Base-by-base conservation (phyloP, 208 protist species). In the Trypanosoma avium region DNA sequence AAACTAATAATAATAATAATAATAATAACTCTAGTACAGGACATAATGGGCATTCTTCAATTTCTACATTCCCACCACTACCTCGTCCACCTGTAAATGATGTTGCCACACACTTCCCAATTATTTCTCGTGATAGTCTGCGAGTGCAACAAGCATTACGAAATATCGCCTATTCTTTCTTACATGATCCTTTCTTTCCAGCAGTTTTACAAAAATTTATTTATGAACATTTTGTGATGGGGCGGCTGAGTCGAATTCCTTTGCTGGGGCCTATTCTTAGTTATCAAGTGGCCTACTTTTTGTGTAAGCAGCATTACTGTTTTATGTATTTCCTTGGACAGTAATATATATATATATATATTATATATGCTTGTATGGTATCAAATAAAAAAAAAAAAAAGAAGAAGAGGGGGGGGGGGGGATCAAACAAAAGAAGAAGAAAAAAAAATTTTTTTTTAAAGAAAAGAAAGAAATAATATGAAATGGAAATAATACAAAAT, bases 131-230 rank as follows among this genome's bases (percentile, higher is more conserved):
- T 4, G 89, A 95, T 56, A 73, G 56, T 27, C 69, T 86, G 52
- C 86, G 89, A 0, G 58, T 86, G 10, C 83, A 91, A 61, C 76
- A 91, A 32, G 74, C 78, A n/a, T 43, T 79, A 57, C 80, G 81
- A 50, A 86, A 88, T 45, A 22, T 76, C 36, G 47, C 65, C n/a
- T 77, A 68, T 58, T 77, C 62, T 29, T 77, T 92, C 35, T 42
- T 93, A 10, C 86, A 82, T 9, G 86, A 93, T 62, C 90, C 90
- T 17, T 91, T 95, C 73, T 95, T 95, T 61, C 62, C 84, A 0
- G 63, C 71, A 29, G 70, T 84, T 21, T 64, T 95, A 52, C 85
- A 88, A 60, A 82, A 77, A 54, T 77, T 82, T 55, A 52, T 95
- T 48, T 82, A 85, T 40, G 52, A 74, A 22, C 61, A 90, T 53